Conservation (phyloP, 192 early-diverging fungal genomes). For the Rhizophagus clarus region DNA sequence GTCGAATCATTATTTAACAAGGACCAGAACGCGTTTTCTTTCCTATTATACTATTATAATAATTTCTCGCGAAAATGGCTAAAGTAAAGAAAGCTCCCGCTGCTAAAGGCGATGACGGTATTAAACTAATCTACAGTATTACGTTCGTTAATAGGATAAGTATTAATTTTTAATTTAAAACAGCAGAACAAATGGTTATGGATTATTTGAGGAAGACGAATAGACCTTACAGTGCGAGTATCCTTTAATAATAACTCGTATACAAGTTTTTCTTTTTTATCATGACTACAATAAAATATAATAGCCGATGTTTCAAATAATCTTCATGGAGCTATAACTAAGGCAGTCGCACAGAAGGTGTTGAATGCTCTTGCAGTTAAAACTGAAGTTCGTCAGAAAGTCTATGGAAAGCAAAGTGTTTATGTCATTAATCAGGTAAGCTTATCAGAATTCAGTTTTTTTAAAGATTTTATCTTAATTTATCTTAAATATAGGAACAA, state of each 20-base stretch:
- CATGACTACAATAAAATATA: neutral
- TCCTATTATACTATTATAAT: neutral
- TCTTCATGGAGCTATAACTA: constrained; percentile 44
- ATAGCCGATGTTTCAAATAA: constrained; percentile 49
- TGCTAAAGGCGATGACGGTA: constrained; percentile 32
- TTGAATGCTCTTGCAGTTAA: constrained; percentile 41
- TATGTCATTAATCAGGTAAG: constrained; percentile 50
- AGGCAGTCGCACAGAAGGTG: constrained; percentile 43
- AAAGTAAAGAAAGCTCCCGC: constrained; percentile 30
- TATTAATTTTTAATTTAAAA: neutral
- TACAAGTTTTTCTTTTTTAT: neutral
- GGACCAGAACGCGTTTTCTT: neutral
- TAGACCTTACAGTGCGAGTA: constrained; percentile 52
- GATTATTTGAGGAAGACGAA: constrained; percentile 51
- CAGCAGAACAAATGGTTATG: constrained; percentile 46
- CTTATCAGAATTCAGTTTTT: neutral
- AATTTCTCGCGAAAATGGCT: constrained; percentile 13
- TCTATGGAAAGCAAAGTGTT: constrained; percentile 49
- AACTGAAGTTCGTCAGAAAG: constrained; percentile 37
- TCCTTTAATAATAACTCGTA: neutral
- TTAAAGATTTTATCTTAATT: neutral
- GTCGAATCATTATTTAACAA: no score
- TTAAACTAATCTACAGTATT: neutral
- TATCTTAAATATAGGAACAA: constrained; percentile 35
- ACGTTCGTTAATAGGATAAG: neutral